phyloP scores from a whole-genome alignment of 2,329 filamentous ascomycete species.

The Ceratocystiopsis brevicomis region DNA sequence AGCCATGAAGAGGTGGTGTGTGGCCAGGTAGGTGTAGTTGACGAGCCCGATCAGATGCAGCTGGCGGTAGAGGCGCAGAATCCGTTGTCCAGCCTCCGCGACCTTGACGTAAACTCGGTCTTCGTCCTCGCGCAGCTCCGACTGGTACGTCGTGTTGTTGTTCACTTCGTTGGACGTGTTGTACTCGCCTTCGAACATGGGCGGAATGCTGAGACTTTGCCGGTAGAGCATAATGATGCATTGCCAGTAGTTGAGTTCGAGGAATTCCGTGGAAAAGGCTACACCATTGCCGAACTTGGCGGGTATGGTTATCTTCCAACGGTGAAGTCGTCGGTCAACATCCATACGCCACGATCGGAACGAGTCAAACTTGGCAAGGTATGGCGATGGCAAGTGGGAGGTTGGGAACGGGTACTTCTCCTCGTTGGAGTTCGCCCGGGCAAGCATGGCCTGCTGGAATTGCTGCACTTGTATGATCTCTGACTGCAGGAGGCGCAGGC shows the following conservation, averaged over 20 bases:
- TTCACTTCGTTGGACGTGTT: conserved; percentile 45
- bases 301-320: conserved; percentile 76
- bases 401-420: conserved; percentile 52
- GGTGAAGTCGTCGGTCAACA: conserved; percentile 62
- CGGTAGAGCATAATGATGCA: conserved; percentile 90
- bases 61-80: conserved; percentile 76
- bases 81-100: conserved; percentile 84
- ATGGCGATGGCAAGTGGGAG: conserved; percentile 64
- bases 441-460: conserved; percentile 71
- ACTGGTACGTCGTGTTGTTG: conserved; percentile 39
- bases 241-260: conserved; percentile 96
- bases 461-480: conserved; percentile 90
- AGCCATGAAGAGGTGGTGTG: conserved; percentile 93
- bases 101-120: conserved; percentile 87
- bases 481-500: conserved; percentile 71
- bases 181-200: conserved; percentile 65
- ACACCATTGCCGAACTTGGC: conserved; percentile 66
- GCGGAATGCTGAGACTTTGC: conserved; percentile 72
- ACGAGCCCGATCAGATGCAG: conserved; percentile 75
- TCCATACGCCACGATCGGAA: conserved; percentile 80
- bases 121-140: conserved; percentile 60
- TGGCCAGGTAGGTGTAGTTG: conserved; percentile 90
- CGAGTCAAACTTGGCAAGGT: conserved; percentile 63
- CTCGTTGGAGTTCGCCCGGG: conserved; percentile 44
- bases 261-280: conserved; percentile 70